Conservation (phyloP, 306 rosid species). For the Citrullus mucosospermus region DNA sequence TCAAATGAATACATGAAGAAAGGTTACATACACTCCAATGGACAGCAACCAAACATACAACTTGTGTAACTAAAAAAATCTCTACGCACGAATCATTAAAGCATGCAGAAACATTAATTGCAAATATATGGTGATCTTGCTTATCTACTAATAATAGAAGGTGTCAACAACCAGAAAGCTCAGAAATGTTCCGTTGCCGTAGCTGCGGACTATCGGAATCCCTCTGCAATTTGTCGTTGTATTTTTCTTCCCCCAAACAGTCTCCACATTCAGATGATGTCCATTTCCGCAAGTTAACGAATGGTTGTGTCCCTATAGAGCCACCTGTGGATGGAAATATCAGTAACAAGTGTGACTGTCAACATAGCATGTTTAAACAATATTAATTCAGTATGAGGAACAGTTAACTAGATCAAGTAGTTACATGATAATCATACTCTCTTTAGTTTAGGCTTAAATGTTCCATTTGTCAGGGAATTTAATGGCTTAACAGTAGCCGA, state of each 20-base stretch:
- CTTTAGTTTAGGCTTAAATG: not conserved
- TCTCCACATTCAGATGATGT: slow-evolving; percentile 29
- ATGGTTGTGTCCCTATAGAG: slow-evolving; percentile 17
- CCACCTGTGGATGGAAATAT: slow-evolving; percentile 10
- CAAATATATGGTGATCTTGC: not conserved
- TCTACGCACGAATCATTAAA: not conserved
- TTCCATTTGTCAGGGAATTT: not conserved
- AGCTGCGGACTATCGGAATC: slow-evolving; percentile 20
- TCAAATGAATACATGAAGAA: not conserved
- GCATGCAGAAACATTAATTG: not conserved
- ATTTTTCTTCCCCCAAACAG: slow-evolving; percentile 12
- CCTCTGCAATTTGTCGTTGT: slow-evolving; percentile 8
- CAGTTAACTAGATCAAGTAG: not conserved
- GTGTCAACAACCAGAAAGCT: slow-evolving; percentile 20
- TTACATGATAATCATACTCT: not conserved
- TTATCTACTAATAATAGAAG: not conserved
- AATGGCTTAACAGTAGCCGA: not conserved
- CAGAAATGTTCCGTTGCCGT: slow-evolving; percentile 21
- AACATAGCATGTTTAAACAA: not conserved
- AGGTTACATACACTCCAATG: not conserved
- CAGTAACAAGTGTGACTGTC: slow-evolving; percentile 5
- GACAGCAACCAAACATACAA: not conserved
- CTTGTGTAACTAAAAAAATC: not conserved
- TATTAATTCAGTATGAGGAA: not conserved
- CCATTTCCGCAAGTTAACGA: slow-evolving; percentile 58